phyloP scores from a whole-genome alignment of 257 asterid species.

The Solanum sejunctum region DNA sequence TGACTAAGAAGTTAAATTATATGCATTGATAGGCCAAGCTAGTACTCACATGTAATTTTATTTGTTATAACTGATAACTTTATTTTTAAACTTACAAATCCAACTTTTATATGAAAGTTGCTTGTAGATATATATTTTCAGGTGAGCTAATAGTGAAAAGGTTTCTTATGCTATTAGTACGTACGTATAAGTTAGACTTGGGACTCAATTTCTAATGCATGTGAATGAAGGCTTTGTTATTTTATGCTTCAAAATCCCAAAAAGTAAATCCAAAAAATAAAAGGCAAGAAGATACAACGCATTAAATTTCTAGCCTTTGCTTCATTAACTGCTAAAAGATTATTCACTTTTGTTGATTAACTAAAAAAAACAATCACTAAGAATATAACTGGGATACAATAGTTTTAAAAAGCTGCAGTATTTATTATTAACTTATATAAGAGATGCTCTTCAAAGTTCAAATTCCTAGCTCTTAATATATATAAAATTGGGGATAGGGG shows the following conservation, averaged over 20 bases:
- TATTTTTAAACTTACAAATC: background rate
- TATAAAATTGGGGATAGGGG: too few species aligned
- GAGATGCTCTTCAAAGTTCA: background rate
- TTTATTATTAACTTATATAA: background rate
- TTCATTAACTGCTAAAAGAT: background rate
- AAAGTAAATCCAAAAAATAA: background rate
- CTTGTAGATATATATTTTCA: background rate
- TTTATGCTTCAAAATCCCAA: background rate
- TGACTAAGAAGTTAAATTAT: background rate
- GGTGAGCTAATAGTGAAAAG: background rate
- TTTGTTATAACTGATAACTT: background rate
- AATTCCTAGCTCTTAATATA: background rate
- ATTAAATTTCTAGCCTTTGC: background rate
- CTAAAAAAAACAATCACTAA: background rate
- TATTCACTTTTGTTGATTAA: background rate
- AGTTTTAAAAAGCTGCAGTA: background rate
- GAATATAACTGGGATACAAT: background rate
- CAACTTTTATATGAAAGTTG: background rate
- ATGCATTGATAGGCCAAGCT: background rate
- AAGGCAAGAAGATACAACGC: background rate
- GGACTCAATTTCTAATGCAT: background rate
- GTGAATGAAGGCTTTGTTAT: background rate
- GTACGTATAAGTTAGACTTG: background rate
- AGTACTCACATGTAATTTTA: background rate
- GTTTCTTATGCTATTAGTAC: background rate